Evolutionary conservation across 805 yeast species (phyloP).

Genomic region (Kluyveromyces aestuarii): DNA sequence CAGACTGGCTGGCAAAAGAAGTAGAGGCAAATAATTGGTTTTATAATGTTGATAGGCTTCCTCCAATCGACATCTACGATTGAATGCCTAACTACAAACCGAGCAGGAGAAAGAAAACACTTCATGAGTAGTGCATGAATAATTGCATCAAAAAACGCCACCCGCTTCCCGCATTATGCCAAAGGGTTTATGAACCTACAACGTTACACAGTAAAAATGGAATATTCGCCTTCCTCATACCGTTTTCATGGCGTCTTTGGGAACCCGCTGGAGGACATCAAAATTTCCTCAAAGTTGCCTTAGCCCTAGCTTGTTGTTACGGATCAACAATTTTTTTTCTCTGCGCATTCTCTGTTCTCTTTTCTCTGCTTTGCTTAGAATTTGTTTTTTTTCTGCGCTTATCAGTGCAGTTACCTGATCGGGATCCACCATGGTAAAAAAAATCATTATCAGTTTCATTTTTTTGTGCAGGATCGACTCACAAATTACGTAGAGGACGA

Average conservation of each 20-base stretch:
- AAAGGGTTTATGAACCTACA: too few relatives aligned
- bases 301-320: background rate
- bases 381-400: background rate
- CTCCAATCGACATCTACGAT: slow-evolving; percentile 92
- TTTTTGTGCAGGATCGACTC: too few relatives aligned
- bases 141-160: background rate
- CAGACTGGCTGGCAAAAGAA: slow-evolving; percentile 83
- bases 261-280: too few relatives aligned
- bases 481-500: too few relatives aligned
- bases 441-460: too few relatives aligned
- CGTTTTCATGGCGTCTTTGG: too few relatives aligned
- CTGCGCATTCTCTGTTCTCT: background rate
- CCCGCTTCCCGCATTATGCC: background rate
- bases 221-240: too few relatives aligned
- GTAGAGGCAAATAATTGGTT: slow-evolving; percentile 92
- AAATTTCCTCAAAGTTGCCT: too few relatives aligned
- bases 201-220: too few relatives aligned
- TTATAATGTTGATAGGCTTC: slow-evolving; percentile 84
- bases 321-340: background rate
- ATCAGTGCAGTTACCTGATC: background rate
- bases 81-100: too few relatives aligned
- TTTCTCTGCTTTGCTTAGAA: background rate
- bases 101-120: too few relatives aligned
- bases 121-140: background rate
- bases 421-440: background rate